phyloP scores from a whole-genome alignment of 257 asterid species.

The Solanum piurae region DNA sequence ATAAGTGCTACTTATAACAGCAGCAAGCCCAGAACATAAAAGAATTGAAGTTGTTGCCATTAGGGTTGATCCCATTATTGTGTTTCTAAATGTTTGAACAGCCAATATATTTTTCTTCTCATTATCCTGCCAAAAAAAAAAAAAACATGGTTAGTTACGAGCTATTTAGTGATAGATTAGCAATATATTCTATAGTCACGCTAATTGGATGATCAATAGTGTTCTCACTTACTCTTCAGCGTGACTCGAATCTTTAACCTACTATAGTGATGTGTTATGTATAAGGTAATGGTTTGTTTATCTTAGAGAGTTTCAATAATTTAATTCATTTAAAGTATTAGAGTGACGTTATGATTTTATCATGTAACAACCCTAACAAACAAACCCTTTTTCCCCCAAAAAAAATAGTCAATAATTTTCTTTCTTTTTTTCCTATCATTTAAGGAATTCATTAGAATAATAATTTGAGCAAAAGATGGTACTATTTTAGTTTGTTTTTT shows the following conservation, averaged over 20 bases:
- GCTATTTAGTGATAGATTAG: neutral
- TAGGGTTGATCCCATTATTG: slow-evolving; percentile 82
- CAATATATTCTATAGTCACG: too few species aligned
- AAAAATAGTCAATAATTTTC: neutral
- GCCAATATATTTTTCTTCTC: slow-evolving; percentile 90
- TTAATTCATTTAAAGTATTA: neutral
- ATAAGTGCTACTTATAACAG: slow-evolving; percentile 85
- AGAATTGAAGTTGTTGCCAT: slow-evolving; percentile 95
- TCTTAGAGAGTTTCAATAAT: neutral
- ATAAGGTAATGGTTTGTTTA: neutral
- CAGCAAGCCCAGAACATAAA: slow-evolving; percentile 72
- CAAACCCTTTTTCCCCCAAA: neutral
- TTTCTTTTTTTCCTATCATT: neutral
- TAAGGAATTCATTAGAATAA: neutral
- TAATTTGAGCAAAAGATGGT: neutral
- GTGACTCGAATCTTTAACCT: neutral
- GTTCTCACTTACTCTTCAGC: neutral
- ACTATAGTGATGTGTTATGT: neutral
- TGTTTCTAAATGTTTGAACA: slow-evolving; percentile 75
- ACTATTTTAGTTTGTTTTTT: neutral
- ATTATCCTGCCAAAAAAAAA: slow-evolving; percentile 43
- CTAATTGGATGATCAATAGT: too few species aligned
- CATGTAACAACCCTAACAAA: neutral
- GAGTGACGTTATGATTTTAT: neutral
- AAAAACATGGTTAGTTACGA: neutral